Percentiles rank a stretch among this genome's conserved stretches.
Conservation (phyloP, 306 rosid genomes). For the Rosa multiflora region DNA sequence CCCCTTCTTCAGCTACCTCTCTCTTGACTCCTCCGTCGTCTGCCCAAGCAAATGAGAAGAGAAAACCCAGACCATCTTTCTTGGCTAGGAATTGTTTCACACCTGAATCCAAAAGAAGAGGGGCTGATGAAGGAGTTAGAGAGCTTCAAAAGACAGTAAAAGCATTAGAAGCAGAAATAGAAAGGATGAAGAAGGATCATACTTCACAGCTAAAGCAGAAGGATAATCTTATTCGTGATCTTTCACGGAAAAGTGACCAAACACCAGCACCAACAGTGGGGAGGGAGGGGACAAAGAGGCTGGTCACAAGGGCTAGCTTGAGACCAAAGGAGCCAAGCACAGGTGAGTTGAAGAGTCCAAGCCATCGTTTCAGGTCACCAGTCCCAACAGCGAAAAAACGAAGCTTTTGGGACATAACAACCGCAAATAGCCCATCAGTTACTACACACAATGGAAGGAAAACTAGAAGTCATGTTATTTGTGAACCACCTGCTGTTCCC, state of each 20-base stretch:
- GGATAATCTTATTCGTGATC: slow-evolving; percentile 65
- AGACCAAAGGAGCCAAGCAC: slow-evolving; percentile 58
- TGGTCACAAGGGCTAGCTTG: slow-evolving; percentile 53
- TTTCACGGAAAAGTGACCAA: slow-evolving; percentile 50
- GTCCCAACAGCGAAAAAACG: slow-evolving; percentile 76
- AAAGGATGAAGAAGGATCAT: slow-evolving; percentile 72
- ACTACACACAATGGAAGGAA: slow-evolving; percentile 76
- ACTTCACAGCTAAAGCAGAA: slow-evolving; percentile 64
- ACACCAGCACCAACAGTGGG: slow-evolving; percentile 33
- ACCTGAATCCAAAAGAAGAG: slow-evolving; percentile 75
- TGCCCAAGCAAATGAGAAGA: slow-evolving; percentile 56
- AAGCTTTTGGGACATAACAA: slow-evolving; percentile 95
- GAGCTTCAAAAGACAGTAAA: slow-evolving; percentile 62
- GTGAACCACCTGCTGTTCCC: slow-evolving; percentile 69
- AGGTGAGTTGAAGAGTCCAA: slow-evolving; percentile 72
- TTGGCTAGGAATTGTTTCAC: slow-evolving; percentile 68
- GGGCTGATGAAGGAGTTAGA: slow-evolving; percentile 50
- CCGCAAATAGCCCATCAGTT: slow-evolving; percentile 76
- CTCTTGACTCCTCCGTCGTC: slow-evolving; percentile 71
- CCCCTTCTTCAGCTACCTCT: slow-evolving; percentile 69
- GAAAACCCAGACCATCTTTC: slow-evolving; percentile 65
- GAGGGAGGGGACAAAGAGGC: slow-evolving; percentile 37
- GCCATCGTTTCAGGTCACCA: slow-evolving; percentile 79
- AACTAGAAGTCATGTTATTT: slow-evolving; percentile 75
- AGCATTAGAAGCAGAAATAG: slow-evolving; percentile 71